Conservation (phyloP, 169 alveolate species). For the Plasmodium coatneyi region DNA sequence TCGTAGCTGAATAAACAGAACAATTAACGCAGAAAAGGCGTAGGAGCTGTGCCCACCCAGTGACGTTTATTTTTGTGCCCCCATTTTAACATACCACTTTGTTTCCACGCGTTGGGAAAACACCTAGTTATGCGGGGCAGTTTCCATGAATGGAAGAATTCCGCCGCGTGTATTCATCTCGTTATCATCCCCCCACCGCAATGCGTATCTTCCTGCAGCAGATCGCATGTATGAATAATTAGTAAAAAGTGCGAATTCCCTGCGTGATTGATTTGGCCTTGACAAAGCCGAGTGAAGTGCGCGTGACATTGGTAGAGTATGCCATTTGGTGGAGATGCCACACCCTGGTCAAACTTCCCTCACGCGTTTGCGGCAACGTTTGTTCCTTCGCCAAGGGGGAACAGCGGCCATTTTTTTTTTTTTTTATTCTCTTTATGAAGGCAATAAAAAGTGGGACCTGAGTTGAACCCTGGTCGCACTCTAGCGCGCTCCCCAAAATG, state of each 20-base stretch:
- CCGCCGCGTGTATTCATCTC: not conserved
- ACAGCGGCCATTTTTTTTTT: not conserved
- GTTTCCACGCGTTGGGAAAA: not conserved
- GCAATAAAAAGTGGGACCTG: not conserved
- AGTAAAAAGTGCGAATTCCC: not conserved
- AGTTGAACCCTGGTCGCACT: not conserved
- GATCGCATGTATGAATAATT: not conserved
- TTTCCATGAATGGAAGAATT: conserved; percentile 1
- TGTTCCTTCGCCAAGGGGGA: not conserved
- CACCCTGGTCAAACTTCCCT: not conserved
- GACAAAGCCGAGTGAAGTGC: not conserved
- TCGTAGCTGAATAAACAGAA: not conserved
- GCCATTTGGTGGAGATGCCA: not conserved
- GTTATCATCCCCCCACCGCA: not conserved
- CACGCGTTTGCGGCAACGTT: not conserved
- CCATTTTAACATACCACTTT: not conserved
- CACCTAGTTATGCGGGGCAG: not conserved
- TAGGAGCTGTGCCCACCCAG: not conserved
- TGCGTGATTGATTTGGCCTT: not conserved
- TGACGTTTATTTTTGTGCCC: not conserved
- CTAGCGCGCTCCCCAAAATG: conserved; percentile 7
- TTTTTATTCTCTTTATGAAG: not conserved
- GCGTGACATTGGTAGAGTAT: not conserved
- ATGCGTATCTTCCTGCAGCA: not conserved
- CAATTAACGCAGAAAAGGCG: not conserved